Evolutionary conservation across 1,139 yeast species (phyloP).

Genomic region (Yamadazyma spencermartinsiae): DNA sequence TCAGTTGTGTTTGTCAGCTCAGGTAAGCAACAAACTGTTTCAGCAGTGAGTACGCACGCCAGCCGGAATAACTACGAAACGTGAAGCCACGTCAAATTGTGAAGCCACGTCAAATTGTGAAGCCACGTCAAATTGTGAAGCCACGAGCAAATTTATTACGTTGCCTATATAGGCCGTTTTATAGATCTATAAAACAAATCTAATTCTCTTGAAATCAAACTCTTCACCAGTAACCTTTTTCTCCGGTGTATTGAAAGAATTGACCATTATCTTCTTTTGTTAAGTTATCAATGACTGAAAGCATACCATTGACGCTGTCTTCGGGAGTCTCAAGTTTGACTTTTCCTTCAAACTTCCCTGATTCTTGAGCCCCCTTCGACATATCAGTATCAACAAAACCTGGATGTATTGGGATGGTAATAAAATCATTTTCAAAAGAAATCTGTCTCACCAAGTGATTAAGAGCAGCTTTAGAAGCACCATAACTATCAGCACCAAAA

Average conservation of each 20-base stretch:
- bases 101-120: too few relatives aligned
- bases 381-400: conserved; percentile 9
- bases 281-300: conserved; percentile 3
- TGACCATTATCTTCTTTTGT: conserved; percentile 5
- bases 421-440: conserved; percentile 4
- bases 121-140: too few relatives aligned
- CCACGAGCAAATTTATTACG: too few relatives aligned
- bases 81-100: too few relatives aligned
- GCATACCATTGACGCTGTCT: conserved; percentile 1
- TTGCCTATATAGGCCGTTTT: too few relatives aligned
- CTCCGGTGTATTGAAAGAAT: conserved; percentile 5
- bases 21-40: too few relatives aligned
- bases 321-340: neutral
- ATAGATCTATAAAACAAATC: too few relatives aligned
- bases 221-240: conserved; percentile 17
- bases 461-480: conserved; percentile 10
- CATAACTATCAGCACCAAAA: conserved; percentile 6
- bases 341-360: neutral
- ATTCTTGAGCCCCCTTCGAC: conserved; percentile 1
- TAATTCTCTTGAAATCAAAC: too few relatives aligned
- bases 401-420: conserved; percentile 58
- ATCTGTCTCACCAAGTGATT: conserved; percentile 8
- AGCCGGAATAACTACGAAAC: too few relatives aligned
- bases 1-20: too few relatives aligned
- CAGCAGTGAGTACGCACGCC: too few relatives aligned